Evolutionary conservation across 108 stramenopile species (phyloP).

Genomic region (Fistulifera pelliculosa): DNA sequence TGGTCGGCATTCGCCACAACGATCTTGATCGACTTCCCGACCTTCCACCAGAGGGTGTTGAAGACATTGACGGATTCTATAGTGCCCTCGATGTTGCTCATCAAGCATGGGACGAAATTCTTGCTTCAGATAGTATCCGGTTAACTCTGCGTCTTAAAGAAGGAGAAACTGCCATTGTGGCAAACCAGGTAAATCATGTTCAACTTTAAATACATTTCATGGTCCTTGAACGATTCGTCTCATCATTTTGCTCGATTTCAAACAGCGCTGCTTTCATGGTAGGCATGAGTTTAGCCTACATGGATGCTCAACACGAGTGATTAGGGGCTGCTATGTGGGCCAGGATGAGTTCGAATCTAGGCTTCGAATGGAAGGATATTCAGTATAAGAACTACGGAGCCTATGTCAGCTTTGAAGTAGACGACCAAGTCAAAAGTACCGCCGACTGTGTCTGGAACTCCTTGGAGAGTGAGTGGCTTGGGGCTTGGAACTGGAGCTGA

Average conservation of each 20-base stretch:
- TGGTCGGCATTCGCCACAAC: conserved; percentile 68
- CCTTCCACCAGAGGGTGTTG: conserved; percentile 36
- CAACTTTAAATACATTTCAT: too few species aligned
- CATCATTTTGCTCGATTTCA: too few species aligned
- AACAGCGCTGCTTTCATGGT: conserved; percentile 65
- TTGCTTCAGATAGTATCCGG: conserved; percentile 57
- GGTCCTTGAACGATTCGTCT: background rate
- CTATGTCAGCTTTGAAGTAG: too few species aligned
- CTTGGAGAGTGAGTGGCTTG: too few species aligned
- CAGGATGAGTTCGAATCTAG: conserved; percentile 52
- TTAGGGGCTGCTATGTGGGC: conserved; percentile 76
- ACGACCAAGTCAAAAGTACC: too few species aligned
- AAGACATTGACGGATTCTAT: conserved; percentile 46
- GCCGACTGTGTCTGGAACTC: too few species aligned
- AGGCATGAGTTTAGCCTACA: conserved; percentile 41
- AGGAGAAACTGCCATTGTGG: conserved; percentile 73
- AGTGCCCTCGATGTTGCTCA: conserved; percentile 39
- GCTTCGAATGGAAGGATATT: conserved; percentile 41
- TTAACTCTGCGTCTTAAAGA: conserved; percentile 53
- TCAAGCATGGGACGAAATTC: conserved; percentile 51
- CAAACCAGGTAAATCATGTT: conserved; percentile 80
- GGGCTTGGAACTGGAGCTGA: too few species aligned
- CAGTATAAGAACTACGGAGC: background rate
- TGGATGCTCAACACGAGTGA: conserved; percentile 31
- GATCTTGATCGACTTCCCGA: conserved; percentile 79